phyloP scores from a whole-genome alignment of 225 moss, liverwort and hornwort species.

The Bryoerythrophyllum caledonicum region DNA sequence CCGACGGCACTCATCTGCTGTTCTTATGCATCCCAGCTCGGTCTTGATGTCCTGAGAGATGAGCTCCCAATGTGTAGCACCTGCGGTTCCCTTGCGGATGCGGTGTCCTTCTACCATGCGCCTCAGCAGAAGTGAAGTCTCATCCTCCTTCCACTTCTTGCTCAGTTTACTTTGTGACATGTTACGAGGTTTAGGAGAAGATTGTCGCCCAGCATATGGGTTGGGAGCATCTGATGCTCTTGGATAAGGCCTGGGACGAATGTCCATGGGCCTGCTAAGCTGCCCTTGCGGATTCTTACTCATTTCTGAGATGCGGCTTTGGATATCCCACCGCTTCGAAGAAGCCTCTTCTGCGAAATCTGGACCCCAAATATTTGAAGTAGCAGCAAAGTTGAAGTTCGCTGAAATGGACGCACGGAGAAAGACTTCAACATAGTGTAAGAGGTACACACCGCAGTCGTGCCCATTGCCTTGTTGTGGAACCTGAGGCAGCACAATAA shows the following conservation, averaged over 20 bases:
- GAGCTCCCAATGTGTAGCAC: not conserved
- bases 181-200: not conserved
- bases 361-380: not conserved
- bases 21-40: rapidly evolving
- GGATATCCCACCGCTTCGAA: not conserved
- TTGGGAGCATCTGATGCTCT: not conserved
- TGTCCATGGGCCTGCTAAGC: not conserved
- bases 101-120: not conserved
- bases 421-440: slow-evolving; percentile 8
- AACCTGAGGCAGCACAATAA: not conserved
- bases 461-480: not conserved
- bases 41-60: not conserved
- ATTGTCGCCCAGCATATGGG: not conserved
- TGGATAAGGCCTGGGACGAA: not conserved
- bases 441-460: slow-evolving; percentile 5
- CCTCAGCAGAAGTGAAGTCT: not conserved
- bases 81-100: rapidly evolving
- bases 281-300: not conserved
- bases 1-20: not conserved
- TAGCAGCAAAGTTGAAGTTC: not conserved
- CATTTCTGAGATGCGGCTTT: not conserved
- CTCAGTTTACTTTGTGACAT: not conserved
- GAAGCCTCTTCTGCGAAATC: not conserved
- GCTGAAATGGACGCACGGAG: not conserved
- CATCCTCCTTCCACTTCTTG: not conserved